phyloP scores from a whole-genome alignment of 2,329 filamentous ascomycete species.

The Myriosclerotinia scirpicola region DNA sequence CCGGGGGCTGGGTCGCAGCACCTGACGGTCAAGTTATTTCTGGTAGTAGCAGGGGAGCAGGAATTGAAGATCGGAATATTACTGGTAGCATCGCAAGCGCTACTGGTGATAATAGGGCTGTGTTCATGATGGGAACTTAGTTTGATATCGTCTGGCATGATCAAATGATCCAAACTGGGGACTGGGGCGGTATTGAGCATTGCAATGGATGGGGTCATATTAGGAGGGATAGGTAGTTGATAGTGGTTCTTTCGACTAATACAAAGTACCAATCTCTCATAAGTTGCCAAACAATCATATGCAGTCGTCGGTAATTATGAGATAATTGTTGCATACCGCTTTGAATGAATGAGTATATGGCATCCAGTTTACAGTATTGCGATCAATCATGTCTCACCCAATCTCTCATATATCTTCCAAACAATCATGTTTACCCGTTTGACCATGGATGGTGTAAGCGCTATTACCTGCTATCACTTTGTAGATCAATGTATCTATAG shows the following conservation, averaged over 20 bases:
- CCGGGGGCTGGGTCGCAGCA: background rate
- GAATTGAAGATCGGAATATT: background rate
- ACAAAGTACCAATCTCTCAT: background rate
- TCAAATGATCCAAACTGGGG: no score
- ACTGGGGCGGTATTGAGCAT: background rate
- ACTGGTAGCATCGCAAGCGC: background rate
- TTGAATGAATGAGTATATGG: background rate
- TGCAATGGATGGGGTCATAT: background rate
- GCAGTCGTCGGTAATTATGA: background rate
- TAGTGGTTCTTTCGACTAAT: background rate
- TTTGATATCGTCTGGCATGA: background rate
- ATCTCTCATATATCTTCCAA: no score
- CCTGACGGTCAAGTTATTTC: background rate
- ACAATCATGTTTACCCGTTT: no score
- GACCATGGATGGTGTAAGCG: no score
- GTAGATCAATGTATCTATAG: no score
- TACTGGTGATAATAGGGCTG: constrained; percentile 5
- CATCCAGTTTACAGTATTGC: no score
- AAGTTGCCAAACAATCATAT: background rate
- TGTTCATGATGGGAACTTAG: constrained; percentile 15
- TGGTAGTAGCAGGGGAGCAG: background rate
- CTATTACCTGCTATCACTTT: no score
- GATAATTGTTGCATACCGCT: background rate
- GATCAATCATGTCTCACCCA: no score
- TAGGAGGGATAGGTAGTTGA: background rate